Base-by-base conservation (phyloP, 768 basidiomycete species). In the Auriculariales sp. region DNA sequence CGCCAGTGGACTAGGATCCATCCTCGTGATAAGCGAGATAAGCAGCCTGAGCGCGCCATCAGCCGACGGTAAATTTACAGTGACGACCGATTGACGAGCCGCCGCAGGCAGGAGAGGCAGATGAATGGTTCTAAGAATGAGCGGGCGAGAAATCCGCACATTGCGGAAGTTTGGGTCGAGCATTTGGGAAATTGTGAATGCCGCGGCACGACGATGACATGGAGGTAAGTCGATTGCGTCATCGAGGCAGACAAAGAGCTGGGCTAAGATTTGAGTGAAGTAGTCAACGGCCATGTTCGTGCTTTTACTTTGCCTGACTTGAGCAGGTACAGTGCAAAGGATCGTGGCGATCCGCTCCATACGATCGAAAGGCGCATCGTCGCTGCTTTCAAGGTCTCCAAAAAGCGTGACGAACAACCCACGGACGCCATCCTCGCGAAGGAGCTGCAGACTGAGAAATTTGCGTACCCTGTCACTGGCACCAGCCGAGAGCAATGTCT, bases 1-100 rank as follows among this genome's bases (percentile, higher is more conserved):
- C 34, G 88, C 69, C 2, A 65, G 61, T 0, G 88, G 83, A 3
- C 85, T 82, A 4, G 89, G 88, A 54, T 93, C 87, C 4, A 80
- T 77, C 55, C 91, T 85, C 4, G 79, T 71, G 2, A 87, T 64
- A 25, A 93, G 65, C 1, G 68, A 67, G 47, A 72, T 66, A 17
- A 90, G 61, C 3, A 64, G 70, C 4, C 66, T 64, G n/a, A 86
- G 60, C 2, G 76, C 69, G 12, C 9, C 31, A 15, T 32, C 9
- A 32, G 31, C 9, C 9, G 7, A 7, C 7, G 7, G 31, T 9
- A 15, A 15, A 25, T 10, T 44, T 15, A 6, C 6, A 19, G 39
- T 12, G 12, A 25, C 14, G 31, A 47, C 28, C 3, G 52, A 25
- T 50, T n/a, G n/a, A n/a, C n/a, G n/a, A n/a, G 31, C 25, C 33